Percentiles rank a stretch among this genome's conserved stretches.
These are phyloP conservation scores for Grosmannia penicillata DNA, from an alignment of 2,329 filamentous ascomycete genomes.

Conservation along the genomic window DNA sequence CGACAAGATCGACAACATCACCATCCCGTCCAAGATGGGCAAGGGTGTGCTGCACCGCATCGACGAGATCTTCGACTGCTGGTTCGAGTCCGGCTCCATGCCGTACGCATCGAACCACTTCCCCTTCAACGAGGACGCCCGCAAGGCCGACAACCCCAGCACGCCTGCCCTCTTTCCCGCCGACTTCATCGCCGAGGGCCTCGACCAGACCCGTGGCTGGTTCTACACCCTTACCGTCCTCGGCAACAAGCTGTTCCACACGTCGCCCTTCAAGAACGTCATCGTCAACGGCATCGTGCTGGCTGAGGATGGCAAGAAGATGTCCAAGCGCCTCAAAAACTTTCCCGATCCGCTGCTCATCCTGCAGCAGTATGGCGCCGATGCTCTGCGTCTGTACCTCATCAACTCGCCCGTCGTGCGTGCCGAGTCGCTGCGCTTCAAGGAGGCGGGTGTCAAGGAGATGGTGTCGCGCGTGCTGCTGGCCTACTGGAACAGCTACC, in stretches of 20 bases:
- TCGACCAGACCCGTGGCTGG: conserved; percentile 88
- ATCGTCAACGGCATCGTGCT: conserved; percentile 42
- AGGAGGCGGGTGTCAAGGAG: conserved; percentile 84
- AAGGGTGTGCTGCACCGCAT: conserved; percentile 48
- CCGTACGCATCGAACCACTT: conserved; percentile 43
- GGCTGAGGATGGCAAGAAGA: conserved; percentile 70
- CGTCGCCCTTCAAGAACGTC: conserved; percentile 62
- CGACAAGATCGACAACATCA: conserved; percentile 87
- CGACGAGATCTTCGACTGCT: conserved; percentile 47
- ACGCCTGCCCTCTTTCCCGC: conserved; percentile 24
- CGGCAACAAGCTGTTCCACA: conserved; percentile 55
- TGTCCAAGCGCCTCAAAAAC: conserved; percentile 95
- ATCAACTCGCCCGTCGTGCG: conserved; percentile 94
- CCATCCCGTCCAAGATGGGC: conserved; percentile 73
- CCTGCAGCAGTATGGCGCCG: conserved; percentile 79
- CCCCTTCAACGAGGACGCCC: conserved; percentile 60
- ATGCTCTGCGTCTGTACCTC: conserved; percentile 85
- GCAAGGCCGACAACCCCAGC: conserved; percentile 60
- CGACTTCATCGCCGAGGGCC: conserved; percentile 33
- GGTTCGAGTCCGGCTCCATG: conserved; percentile 37
- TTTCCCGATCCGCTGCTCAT: conserved; percentile 78
- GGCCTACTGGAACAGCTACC: conserved; percentile 91
- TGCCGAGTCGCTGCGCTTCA: conserved; percentile 81
- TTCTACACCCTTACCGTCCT: conserved; percentile 88
- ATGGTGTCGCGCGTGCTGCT: conserved; percentile 84